Evolutionary conservation across 495 filamentous ascomycete species (phyloP).

Genomic region (Geoglossum glabrum): DNA sequence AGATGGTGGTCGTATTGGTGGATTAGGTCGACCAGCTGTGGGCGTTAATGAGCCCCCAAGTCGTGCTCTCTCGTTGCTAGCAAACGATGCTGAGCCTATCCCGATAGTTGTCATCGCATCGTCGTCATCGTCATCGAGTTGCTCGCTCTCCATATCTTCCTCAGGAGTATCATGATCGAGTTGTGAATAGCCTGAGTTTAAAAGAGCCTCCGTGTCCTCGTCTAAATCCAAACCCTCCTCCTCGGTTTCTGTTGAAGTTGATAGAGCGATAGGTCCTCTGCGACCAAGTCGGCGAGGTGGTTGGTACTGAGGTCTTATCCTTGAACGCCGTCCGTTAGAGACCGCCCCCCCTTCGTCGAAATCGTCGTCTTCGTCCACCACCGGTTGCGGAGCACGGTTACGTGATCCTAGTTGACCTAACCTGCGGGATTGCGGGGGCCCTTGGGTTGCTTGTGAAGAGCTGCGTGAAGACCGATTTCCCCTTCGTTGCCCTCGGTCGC

Average conservation of each 20-base stretch:
- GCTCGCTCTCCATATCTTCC: slow-evolving; percentile 3
- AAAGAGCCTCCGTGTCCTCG: slow-evolving; percentile 3
- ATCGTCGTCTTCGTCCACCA: slow-evolving; percentile 1
- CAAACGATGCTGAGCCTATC: not conserved
- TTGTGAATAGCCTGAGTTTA: slow-evolving; percentile 1
- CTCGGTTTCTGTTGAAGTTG: slow-evolving; percentile 2
- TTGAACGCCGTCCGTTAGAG: slow-evolving; percentile 2
- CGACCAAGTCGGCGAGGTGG: not conserved
- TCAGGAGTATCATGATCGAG: slow-evolving; percentile 2
- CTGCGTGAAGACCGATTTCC: not conserved
- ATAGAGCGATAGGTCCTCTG: slow-evolving; percentile 2
- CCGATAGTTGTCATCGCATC: slow-evolving; percentile 2
- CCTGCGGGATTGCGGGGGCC: not conserved
- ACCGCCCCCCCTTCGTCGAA: slow-evolving; percentile 7
- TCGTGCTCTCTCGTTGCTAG: not conserved
- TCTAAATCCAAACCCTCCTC: not conserved
- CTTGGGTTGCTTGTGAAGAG: not conserved
- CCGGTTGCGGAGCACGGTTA: not conserved
- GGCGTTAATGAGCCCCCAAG: slow-evolving; percentile 2
- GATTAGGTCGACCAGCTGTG: slow-evolving; percentile 1
- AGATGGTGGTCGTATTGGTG: slow-evolving; percentile 1
- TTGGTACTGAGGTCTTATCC: not conserved
- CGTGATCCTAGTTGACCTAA: not conserved
- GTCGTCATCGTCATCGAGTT: slow-evolving; percentile 3
- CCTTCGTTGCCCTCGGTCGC: not conserved